A percentile compares a stretch with the other conserved stretches of the same genome.
Conservation (phyloP, 1,139 yeast species). For the Candida tropicalis region DNA sequence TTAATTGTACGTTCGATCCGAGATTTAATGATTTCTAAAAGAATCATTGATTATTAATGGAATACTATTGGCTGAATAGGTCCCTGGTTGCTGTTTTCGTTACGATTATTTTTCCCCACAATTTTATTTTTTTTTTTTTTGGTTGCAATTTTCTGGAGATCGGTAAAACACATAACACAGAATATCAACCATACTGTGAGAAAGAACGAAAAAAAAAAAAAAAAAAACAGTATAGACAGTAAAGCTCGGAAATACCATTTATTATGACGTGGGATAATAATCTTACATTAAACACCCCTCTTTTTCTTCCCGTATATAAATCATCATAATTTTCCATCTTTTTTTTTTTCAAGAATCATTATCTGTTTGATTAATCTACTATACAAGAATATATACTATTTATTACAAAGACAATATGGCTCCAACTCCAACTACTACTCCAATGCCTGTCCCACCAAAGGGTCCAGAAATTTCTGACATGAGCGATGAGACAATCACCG, state of each 20-base stretch:
- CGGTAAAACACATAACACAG: too few relatives aligned
- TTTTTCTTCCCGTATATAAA: too few relatives aligned
- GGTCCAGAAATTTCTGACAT: slow-evolving; percentile 20
- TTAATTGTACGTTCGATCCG: not conserved
- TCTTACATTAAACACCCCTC: too few relatives aligned
- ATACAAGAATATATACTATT: too few relatives aligned
- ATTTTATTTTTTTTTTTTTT: not conserved
- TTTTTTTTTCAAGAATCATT: not conserved
- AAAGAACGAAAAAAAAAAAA: not conserved
- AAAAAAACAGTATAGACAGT: not conserved
- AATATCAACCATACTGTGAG: not conserved
- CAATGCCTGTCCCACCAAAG: slow-evolving; percentile 1
- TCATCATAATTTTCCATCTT: not conserved
- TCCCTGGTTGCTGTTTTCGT: not conserved
- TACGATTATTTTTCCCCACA: not conserved
- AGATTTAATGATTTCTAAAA: not conserved
- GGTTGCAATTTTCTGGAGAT: slow-evolving; percentile 5
- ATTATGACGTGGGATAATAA: not conserved
- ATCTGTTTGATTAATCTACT: too few relatives aligned
- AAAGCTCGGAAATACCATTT: slow-evolving; percentile 4
- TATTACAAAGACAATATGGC: slow-evolving; percentile 4
- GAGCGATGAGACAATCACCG: slow-evolving; percentile 33
- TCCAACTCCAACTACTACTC: slow-evolving; percentile 5
- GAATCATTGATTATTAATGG: not conserved
- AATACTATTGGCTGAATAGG: slow-evolving; percentile 2